Conservation (phyloP, 805 yeast species). For the Wickerhamomyces xylosicus region DNA sequence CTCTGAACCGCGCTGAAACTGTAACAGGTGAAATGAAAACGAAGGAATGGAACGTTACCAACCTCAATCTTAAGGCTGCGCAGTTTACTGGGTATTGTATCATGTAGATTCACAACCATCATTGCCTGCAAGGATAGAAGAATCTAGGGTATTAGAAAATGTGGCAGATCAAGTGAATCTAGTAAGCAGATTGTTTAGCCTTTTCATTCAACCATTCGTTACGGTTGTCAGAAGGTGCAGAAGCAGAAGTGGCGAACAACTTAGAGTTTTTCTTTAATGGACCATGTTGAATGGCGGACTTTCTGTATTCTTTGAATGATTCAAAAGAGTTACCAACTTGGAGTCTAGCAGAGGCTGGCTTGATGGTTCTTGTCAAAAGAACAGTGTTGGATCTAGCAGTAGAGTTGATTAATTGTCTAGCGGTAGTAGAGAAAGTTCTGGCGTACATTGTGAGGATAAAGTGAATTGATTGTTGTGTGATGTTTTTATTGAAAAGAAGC, state of each 20-base stretch:
- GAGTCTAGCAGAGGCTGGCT: slow-evolving; percentile 4
- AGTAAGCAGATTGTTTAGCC: neutral
- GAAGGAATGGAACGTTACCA: too few relatives aligned
- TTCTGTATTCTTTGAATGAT: slow-evolving; percentile 27
- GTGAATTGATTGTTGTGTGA: neutral
- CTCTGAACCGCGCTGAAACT: too few relatives aligned
- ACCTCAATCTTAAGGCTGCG: too few relatives aligned
- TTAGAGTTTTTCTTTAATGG: slow-evolving; percentile 20
- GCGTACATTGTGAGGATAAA: neutral
- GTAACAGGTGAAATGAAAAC: too few relatives aligned
- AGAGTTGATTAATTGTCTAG: slow-evolving; percentile 9
- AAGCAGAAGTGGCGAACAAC: neutral
- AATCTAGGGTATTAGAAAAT: too few relatives aligned
- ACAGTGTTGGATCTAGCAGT: slow-evolving; percentile 14
- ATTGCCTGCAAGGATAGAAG: too few relatives aligned
- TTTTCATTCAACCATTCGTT: neutral
- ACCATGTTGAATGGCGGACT: slow-evolving; percentile 27
- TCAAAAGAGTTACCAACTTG: slow-evolving; percentile 23
- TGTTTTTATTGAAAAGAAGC: too few relatives aligned
- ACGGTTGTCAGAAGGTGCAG: neutral
- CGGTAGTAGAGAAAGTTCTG: slow-evolving; percentile 7
- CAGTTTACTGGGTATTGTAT: too few relatives aligned
- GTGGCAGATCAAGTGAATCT: too few relatives aligned
- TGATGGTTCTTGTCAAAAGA: slow-evolving; percentile 7
- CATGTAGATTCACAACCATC: too few relatives aligned